Evolutionary conservation across 352 stramenopile genomes (phyloP).

Genomic region (Hyaloperonospora brassicae): DNA sequence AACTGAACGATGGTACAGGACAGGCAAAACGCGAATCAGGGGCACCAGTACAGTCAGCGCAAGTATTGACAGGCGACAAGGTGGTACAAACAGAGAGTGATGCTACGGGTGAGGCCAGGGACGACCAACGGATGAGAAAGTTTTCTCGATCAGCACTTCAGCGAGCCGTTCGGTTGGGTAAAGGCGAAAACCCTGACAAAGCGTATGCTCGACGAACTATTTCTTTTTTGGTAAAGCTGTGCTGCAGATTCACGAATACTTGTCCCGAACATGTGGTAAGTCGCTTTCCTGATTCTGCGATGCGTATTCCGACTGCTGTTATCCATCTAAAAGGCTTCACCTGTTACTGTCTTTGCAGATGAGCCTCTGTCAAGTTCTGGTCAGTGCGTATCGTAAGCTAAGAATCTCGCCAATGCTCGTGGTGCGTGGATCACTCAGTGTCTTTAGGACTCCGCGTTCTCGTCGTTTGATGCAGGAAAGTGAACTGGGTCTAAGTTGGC

Average conservation of each 20-base stretch:
- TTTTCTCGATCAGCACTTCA: constrained; percentile 47
- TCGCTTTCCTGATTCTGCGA: background rate
- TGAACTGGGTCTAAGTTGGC: constrained; percentile 17
- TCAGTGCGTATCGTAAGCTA: constrained; percentile 13
- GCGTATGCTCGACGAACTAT: constrained; percentile 32
- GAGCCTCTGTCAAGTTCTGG: constrained; percentile 20
- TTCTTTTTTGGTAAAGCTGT: constrained; percentile 25
- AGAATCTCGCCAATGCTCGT: constrained; percentile 17
- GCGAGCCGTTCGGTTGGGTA: constrained; percentile 13
- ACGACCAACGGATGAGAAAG: constrained; percentile 42
- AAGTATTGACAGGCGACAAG: too few species aligned
- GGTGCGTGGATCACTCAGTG: constrained; percentile 18
- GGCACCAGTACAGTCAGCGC: too few species aligned
- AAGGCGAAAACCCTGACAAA: constrained; percentile 24
- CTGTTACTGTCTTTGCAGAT: constrained; percentile 8
- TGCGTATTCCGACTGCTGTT: background rate
- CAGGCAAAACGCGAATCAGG: background rate
- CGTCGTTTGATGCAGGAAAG: constrained; percentile 20
- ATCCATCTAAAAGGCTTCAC: constrained; percentile 1
- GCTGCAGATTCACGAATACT: constrained; percentile 18
- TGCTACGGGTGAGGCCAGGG: constrained; percentile 46
- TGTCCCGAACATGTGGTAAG: constrained; percentile 28
- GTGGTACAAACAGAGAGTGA: constrained; percentile 2
- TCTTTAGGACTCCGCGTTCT: constrained; percentile 26
- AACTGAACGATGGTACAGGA: background rate